Base-by-base conservation (phyloP, 352 stramenopile genomes). In the Globisporangium polare region DNA sequence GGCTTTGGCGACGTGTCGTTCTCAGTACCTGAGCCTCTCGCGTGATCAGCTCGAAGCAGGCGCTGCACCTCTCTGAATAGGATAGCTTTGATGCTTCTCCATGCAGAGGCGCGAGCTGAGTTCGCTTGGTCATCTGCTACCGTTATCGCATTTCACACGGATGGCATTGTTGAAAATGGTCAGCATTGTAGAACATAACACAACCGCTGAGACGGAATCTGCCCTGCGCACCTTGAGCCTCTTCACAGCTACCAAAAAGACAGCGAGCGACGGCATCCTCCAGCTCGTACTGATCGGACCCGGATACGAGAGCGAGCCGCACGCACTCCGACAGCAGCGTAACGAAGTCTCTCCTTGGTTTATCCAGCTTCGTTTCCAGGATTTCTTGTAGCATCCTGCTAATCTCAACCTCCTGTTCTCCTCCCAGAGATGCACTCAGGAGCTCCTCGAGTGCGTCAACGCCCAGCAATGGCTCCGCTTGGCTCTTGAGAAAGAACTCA, bases 401-500 rank as follows among this genome's bases (percentile, higher is more conserved):
- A 15, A 39, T n/a, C 8, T 39, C 51, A 35, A 7, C 27, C 15
- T 58, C 17, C 4, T 27, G 22, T 22, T n/a, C 35, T 15, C 49
- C 35, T 37, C 26, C 37, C 5, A 52, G 22, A 2, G 6, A 6
- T 27, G 18, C 41, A 22, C 24, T 18, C 15, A 57, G 26, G 15
- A 50, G 57, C 37, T 50, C 60, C 27, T 57, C 60, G 10, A 58
- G 31, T 33, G 26, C 24, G 3, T 35, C 13, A 18, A 18, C 10
- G 2, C 46, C 43, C n/a, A 67, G 24, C 20, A 67, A 33, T 15
- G 51, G 31, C 31, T 62, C 60, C 18, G 22, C n/a, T 1, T 43
- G 45, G 4, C 8, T 27, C 17, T 27, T 31, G 37, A 58, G 39
- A 6, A 41, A 37, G 35, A 24, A 37, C 6, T 60, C 35, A 29